These are phyloP conservation scores for Colletotrichum phormii DNA, from an alignment of 2,329 filamentous ascomycete genomes.

Conservation along the genomic window DNA sequence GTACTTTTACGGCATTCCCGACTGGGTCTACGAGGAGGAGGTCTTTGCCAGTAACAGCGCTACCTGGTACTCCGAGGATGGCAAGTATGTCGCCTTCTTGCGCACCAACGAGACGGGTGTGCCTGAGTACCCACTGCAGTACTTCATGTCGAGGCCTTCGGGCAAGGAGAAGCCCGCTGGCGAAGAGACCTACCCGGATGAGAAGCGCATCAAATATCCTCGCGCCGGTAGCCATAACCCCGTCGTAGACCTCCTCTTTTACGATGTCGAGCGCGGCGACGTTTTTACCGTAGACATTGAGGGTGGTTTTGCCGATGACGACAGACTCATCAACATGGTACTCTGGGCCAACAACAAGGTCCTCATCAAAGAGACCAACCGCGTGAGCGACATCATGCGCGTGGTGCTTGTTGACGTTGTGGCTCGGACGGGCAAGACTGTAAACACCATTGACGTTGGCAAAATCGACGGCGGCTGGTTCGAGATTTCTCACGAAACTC, in stretches of 20 bases:
- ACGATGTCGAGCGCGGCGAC: constrained; percentile 81
- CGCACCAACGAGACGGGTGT: constrained; percentile 91
- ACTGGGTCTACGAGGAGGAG: constrained; percentile 93
- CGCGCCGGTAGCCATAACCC: constrained; percentile 96
- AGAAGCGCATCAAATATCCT: constrained; percentile 94
- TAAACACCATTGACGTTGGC: constrained; percentile 83
- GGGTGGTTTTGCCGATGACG: constrained; percentile 81
- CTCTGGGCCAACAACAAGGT: constrained; percentile 90
- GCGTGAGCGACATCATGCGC: constrained; percentile 91
- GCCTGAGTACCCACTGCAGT: constrained; percentile 92
- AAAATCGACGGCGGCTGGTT: constrained; percentile 97
- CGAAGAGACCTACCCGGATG: constrained; percentile 90
- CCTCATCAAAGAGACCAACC: constrained; percentile 91
- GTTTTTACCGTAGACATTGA: constrained; percentile 83
- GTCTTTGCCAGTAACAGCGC: constrained; percentile 80
- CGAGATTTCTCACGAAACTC: constrained; percentile 88
- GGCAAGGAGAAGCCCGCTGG: constrained; percentile 75
- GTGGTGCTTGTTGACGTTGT: constrained; percentile 87
- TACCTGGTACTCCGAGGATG: constrained; percentile 89
- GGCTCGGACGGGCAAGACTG: constrained; percentile 78
- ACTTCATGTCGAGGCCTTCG: constrained; percentile 89
- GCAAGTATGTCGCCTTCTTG: constrained; percentile 84
- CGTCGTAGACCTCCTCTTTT: constrained; percentile 87
- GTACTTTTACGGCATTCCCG: constrained; percentile 94
- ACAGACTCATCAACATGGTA: constrained; percentile 92